Conservation (phyloP, 1,284 basidiomycete species). For the Ceratobasidium sp. region DNA sequence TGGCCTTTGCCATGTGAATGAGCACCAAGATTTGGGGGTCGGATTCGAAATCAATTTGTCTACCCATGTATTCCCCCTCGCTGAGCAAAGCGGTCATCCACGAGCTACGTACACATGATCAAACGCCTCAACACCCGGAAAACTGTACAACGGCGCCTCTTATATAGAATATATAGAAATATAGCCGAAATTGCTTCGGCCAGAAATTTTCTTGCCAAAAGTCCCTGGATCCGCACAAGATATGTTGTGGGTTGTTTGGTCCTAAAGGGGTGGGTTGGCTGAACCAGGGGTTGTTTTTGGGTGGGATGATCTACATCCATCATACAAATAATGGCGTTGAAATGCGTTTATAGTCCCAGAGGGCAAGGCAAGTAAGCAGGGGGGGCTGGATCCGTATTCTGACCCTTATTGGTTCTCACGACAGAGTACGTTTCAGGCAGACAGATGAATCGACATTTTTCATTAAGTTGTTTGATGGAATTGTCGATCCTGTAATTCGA, state of each 20-base stretch:
- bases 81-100: no score
- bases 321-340: slow-evolving; percentile 1
- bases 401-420: background rate
- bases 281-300: background rate
- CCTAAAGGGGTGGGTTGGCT: background rate
- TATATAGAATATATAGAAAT: no score
- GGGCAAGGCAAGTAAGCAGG: no score
- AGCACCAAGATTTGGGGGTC: background rate
- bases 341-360: background rate
- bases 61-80: no score
- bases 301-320: background rate
- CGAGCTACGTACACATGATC: no score
- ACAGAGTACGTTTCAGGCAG: background rate
- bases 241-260: background rate
- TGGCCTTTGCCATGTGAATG: background rate
- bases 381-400: background rate
- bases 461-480: slow-evolving; percentile 12
- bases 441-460: slow-evolving; percentile 10
- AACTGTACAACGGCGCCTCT: no score
- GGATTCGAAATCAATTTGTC: no score
- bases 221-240: background rate
- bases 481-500: slow-evolving; percentile 13
- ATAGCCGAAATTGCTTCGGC: background rate
- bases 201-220: background rate
- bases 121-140: background rate